phyloP scores from a whole-genome alignment of 768 basidiomycete genomes.

The Boletus coccyginus region DNA sequence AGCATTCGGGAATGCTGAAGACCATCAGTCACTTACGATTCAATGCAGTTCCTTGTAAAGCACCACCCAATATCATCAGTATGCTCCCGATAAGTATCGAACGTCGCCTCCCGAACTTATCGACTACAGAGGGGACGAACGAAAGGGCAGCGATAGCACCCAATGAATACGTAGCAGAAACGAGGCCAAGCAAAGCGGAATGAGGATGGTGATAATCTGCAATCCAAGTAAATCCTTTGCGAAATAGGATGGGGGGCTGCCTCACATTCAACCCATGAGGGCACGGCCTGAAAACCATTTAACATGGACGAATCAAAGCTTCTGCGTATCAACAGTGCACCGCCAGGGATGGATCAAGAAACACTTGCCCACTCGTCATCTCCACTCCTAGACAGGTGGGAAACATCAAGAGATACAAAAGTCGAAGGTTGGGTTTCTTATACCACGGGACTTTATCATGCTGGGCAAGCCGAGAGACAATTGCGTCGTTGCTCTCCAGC shows the following conservation, averaged over 20 bases:
- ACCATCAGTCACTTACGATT: background rate
- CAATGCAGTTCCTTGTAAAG: background rate
- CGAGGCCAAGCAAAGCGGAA: slow-evolving; percentile 51
- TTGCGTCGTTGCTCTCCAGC: slow-evolving; percentile 5
- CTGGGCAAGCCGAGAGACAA: slow-evolving; percentile 21
- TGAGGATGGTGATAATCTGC: slow-evolving; percentile 53
- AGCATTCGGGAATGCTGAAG: background rate
- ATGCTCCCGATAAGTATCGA: background rate
- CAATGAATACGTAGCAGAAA: slow-evolving; percentile 57
- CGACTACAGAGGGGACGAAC: slow-evolving; percentile 16
- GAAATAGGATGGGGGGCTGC: background rate
- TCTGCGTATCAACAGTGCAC: too few species aligned
- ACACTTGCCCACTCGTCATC: slow-evolving; percentile 4
- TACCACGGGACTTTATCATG: slow-evolving; percentile 56
- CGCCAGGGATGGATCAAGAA: background rate
- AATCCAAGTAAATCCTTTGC: background rate
- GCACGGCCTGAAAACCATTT: slow-evolving; percentile 59
- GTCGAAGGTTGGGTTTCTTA: slow-evolving; percentile 53
- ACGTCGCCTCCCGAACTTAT: background rate
- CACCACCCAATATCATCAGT: background rate
- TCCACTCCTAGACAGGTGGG: slow-evolving; percentile 32
- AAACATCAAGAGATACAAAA: slow-evolving; percentile 54
- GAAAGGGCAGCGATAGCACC: slow-evolving; percentile 55
- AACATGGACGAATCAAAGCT: slow-evolving; percentile 49
- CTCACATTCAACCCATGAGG: slow-evolving; percentile 54